Base-by-base conservation (phyloP, 73 alveolate genomes). In the Effrenium voratum region DNA sequence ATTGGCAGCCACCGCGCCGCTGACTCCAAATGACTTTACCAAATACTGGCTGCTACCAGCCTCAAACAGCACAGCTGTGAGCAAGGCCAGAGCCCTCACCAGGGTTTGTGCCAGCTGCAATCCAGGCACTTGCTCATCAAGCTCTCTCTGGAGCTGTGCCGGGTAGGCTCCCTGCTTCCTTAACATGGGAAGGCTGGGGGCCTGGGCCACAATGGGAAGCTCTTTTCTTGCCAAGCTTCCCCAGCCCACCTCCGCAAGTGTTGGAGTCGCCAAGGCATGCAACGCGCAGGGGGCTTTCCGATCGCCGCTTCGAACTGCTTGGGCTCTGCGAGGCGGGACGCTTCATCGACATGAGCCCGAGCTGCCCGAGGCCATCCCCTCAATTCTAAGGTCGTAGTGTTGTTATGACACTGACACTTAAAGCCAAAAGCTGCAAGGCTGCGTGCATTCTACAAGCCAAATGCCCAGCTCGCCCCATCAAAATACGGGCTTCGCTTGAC, bases 191-290 rank as follows among this genome's bases (percentile, higher is more conserved):
- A 47, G 26, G 32, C 49, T 70, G 46, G 3, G 47, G 82, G 2
- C 28, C 41, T 73, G 22, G 36, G 83, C 83, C 4, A 15, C 12
- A 38, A 19, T 34, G 26, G 16, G 52, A 34, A 6, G n/a, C 3
- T 57, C n/a, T n/a, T n/a, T n/a, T n/a, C n/a, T n/a, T n/a, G 66
- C n/a, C 72, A 46, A 81, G 92, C 32, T 28, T 34, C 79, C 77
- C 77, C 38, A 84, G 68, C 50, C 93, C 93, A 12, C 79, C 93
- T 2, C 94, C 94, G 24, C 36, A 60, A 1, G 94, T 85, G 45
- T 85, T 85, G 83, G 94, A 85, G 60, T 85, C 94, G 24, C 94
- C 94, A 59, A 85, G 45, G 81, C 94, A 85, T 2, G 94, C 94
- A 46, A 85, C 47, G n/a, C 94, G 94, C 16, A 43, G 24, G 28